Percentiles rank a stretch among this genome's conserved stretches.
Evolutionary conservation across 352 stramenopile species (phyloP).

Genomic region (Phytopythium helicoides): DNA sequence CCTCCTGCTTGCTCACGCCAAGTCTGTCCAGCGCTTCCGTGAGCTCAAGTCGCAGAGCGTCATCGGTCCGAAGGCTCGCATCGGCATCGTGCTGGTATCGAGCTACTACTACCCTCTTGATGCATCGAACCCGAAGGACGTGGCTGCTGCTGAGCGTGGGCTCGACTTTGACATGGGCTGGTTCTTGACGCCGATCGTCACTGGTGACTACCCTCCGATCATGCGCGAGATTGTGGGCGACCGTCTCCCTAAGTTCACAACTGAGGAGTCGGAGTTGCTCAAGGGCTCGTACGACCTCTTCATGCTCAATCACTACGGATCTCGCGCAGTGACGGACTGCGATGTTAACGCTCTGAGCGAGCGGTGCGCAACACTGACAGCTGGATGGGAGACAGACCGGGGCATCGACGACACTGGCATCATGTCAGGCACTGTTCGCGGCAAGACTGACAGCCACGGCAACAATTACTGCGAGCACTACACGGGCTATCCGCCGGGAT

Average conservation of each 20-base stretch:
- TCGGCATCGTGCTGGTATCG: conserved; percentile 84
- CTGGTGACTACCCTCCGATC: conserved; percentile 87
- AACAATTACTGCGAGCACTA: no score
- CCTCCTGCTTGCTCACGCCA: conserved; percentile 89
- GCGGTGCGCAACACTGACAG: no score
- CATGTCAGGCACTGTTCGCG: conserved; percentile 32
- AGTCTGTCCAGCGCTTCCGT: conserved; percentile 85
- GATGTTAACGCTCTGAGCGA: conserved; percentile 23
- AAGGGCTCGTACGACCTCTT: conserved; percentile 90
- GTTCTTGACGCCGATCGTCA: conserved; percentile 87
- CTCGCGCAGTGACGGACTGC: conserved; percentile 40
- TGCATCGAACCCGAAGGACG: conserved; percentile 27
- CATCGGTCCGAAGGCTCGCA: conserved; percentile 65
- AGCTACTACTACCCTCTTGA: conserved; percentile 80
- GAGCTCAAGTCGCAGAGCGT: no score
- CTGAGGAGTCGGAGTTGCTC: conserved; percentile 50
- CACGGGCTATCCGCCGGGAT: conserved; percentile 26
- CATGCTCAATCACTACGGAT: conserved; percentile 94
- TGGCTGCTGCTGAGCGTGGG: conserved; percentile 61
- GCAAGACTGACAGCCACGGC: no score
- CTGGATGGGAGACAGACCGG: no score
- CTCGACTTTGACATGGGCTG: conserved; percentile 88
- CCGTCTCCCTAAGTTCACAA: conserved; percentile 86
- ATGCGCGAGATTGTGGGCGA: conserved; percentile 79
- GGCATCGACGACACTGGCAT: conserved; percentile 50